Evolutionary conservation across 2,329 filamentous ascomycete species (phyloP).

Genomic region (Cladosporium sp.): DNA sequence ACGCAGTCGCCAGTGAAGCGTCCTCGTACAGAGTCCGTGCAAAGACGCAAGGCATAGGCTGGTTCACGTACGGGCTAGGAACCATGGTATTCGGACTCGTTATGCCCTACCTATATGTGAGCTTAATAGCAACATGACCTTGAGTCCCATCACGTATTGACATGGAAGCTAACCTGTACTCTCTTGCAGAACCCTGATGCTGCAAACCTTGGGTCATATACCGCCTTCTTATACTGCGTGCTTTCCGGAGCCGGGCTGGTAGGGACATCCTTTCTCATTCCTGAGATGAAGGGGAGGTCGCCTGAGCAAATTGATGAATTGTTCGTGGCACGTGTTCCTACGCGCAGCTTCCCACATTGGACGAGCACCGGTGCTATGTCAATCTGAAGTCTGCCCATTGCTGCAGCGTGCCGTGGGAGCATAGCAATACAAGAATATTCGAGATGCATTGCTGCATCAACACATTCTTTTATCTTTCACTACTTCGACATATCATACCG

Average conservation of each 20-base stretch:
- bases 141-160: neutral
- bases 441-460: neutral
- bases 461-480: neutral
- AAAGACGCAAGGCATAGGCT: conserved; percentile 42
- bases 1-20: conserved; percentile 40
- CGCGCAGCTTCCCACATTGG: neutral
- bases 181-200: conserved; percentile 35
- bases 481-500: neutral
- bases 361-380: neutral
- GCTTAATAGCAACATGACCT: neutral
- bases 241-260: conserved; percentile 32
- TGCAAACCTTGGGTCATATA: conserved; percentile 38
- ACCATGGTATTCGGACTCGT: conserved; percentile 28
- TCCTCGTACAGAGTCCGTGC: conserved; percentile 42
- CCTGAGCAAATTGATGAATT: conserved; percentile 46
- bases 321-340: conserved; percentile 20
- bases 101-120: conserved; percentile 46
- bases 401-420: neutral
- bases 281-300: conserved; percentile 50
- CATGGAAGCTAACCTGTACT: neutral
- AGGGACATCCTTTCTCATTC: conserved; percentile 43
- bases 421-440: neutral
- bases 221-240: conserved; percentile 38
- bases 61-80: conserved; percentile 39
- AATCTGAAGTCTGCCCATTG: neutral